phyloP scores from a whole-genome alignment of 1,139 yeast genomes.

The Protomyces gravidus region DNA sequence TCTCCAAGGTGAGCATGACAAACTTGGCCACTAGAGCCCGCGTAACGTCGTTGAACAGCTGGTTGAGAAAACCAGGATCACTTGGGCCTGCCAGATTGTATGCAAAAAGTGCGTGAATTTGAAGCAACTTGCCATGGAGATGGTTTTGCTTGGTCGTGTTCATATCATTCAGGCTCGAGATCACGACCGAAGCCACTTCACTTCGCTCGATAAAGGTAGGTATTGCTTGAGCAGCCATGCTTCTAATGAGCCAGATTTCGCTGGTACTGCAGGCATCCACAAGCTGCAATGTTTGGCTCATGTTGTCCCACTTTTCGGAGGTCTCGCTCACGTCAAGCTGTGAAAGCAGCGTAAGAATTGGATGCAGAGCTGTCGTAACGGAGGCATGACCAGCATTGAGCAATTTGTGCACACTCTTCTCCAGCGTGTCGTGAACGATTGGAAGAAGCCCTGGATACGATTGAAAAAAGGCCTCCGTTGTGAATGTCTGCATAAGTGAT shows the following conservation, averaged over 20 bases:
- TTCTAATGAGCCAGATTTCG: slow-evolving; percentile 69
- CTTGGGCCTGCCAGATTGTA: slow-evolving; percentile 8
- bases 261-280: slow-evolving; percentile 50
- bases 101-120: slow-evolving; percentile 19
- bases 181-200: slow-evolving; percentile 13
- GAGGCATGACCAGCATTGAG: neutral
- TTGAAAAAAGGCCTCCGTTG: slow-evolving; percentile 60
- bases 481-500: slow-evolving; percentile 29
- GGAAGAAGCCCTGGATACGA: slow-evolving; percentile 54
- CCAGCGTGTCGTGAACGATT: slow-evolving; percentile 49
- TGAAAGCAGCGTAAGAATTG: slow-evolving; percentile 67
- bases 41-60: slow-evolving; percentile 6
- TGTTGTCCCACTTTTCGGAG: slow-evolving; percentile 43
- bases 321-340: slow-evolving; percentile 60
- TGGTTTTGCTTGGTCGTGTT: slow-evolving; percentile 22
- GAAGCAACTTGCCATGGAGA: slow-evolving; percentile 29
- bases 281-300: slow-evolving; percentile 50
- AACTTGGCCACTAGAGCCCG: slow-evolving; percentile 14
- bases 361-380: slow-evolving; percentile 47
- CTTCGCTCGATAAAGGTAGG: slow-evolving; percentile 46
- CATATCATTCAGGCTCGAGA: slow-evolving; percentile 15
- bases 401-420: slow-evolving; percentile 40
- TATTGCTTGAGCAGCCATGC: slow-evolving; percentile 71
- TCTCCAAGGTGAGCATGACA: slow-evolving; percentile 15
- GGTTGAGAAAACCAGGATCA: slow-evolving; percentile 11